Percentiles rank a stretch among this genome's conserved stretches.
These are phyloP conservation scores for Pestalotiopsis sp. DNA, from an alignment of 2,329 filamentous ascomycete genomes.

Conservation along the genomic window DNA sequence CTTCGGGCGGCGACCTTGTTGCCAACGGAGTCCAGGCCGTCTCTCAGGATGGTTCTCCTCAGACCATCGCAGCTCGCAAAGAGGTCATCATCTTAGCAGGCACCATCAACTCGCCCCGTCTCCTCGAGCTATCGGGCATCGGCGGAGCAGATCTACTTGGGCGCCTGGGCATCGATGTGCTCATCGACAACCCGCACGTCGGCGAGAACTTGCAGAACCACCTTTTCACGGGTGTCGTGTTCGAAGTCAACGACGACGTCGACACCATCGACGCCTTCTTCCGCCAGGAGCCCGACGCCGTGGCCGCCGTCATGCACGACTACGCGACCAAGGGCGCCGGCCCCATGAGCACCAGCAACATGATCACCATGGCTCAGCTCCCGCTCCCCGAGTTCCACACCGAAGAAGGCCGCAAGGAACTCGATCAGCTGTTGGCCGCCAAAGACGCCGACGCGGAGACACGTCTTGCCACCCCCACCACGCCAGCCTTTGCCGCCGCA, in stretches of 20 bases:
- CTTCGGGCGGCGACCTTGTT: conserved; percentile 4
- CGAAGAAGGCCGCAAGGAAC: conserved; percentile 33
- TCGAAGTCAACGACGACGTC: conserved; percentile 21
- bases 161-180: conserved; percentile 30
- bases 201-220: conserved; percentile 43
- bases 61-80: conserved; percentile 27
- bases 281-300: conserved; percentile 20
- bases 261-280: conserved; percentile 25
- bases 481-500: not conserved
- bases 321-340: conserved; percentile 22
- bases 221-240: conserved; percentile 20
- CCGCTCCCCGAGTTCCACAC: conserved; percentile 20
- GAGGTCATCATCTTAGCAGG: conserved; percentile 48
- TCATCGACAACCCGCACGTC: conserved; percentile 39
- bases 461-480: not conserved
- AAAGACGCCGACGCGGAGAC: not conserved
- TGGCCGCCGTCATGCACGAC: conserved; percentile 23
- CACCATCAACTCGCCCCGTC: conserved; percentile 41
- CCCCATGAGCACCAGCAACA: conserved; percentile 22
- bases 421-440: conserved; percentile 11
- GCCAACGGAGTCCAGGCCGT: not conserved
- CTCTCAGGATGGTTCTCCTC: conserved; percentile 16
- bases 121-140: conserved; percentile 47
- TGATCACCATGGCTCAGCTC: conserved; percentile 22
- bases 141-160: conserved; percentile 36